These are phyloP conservation scores for Linnemannia exigua DNA, from an alignment of 192 early-diverging fungal species.

Conservation along the genomic window DNA sequence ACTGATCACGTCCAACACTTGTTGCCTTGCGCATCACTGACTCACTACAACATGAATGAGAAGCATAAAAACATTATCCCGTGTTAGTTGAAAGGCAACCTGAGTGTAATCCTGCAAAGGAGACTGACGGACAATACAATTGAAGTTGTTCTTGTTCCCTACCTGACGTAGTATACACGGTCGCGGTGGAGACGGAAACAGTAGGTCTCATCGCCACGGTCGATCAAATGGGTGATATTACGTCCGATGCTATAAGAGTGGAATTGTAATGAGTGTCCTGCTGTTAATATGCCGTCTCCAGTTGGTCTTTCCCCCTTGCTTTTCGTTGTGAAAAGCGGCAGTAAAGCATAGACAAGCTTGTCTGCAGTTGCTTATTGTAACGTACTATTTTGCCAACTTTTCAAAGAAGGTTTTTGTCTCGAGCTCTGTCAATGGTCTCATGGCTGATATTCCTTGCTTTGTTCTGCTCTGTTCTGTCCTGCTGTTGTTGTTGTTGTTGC, in stretches of 20 bases:
- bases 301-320: background rate
- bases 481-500: background rate
- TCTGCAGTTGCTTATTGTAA: background rate
- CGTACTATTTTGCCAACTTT: slow-evolving; percentile 97
- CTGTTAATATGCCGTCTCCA: background rate
- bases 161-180: slow-evolving; percentile 97
- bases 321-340: background rate
- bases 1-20: slow-evolving; percentile 85
- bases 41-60: slow-evolving; percentile 70
- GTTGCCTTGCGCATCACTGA: slow-evolving; percentile 91
- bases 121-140: background rate
- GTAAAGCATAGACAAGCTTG: background rate
- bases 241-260: slow-evolving; percentile 81
- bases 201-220: slow-evolving; percentile 96
- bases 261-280: background rate
- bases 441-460: slow-evolving; percentile 45
- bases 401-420: slow-evolving; percentile 98
- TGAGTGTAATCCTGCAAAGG: background rate
- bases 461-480: background rate
- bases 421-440: slow-evolving; percentile 97
- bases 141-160: background rate
- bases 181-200: slow-evolving; percentile 97
- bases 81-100: background rate
- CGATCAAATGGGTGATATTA: slow-evolving; percentile 95
- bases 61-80: background rate